Percentiles rank a stretch among this genome's conserved stretches.
Evolutionary conservation across 163 green algal species (phyloP).

Genomic region (Volvox carteri): DNA sequence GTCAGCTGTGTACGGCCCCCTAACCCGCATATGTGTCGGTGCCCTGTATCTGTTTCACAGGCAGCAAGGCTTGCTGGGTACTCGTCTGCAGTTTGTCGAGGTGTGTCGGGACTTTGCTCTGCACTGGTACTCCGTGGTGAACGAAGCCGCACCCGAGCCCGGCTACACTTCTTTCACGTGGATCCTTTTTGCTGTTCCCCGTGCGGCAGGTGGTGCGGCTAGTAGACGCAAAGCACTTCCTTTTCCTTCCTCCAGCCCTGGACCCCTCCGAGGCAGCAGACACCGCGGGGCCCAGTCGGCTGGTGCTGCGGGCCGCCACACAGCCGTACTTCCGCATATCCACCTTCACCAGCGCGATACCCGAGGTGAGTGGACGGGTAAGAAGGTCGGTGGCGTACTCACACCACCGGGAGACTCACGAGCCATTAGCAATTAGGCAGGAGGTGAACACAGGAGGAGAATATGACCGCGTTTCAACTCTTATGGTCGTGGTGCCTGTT

Average conservation of each 20-base stretch:
- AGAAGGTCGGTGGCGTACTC: no score
- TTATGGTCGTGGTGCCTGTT: no score
- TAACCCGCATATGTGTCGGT: no score
- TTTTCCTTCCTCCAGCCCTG: constrained; percentile 24
- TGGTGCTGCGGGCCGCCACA: constrained; percentile 9
- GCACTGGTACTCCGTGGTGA: no score
- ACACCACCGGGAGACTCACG: no score
- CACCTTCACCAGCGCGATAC: constrained; percentile 41
- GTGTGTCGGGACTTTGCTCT: no score
- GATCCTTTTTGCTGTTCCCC: background rate
- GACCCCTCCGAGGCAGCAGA: constrained; percentile 13
- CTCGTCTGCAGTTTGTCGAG: constrained; percentile 39
- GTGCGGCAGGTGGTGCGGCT: constrained; percentile 44
- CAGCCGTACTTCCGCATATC: constrained; percentile 48
- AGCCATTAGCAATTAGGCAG: no score
- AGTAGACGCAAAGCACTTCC: background rate
- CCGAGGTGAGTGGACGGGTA: constrained; percentile 23
- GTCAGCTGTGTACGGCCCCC: no score
- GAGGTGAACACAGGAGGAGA: no score
- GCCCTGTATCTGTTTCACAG: background rate
- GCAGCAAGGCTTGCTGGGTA: constrained; percentile 23
- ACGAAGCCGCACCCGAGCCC: no score
- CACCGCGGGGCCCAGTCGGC: background rate
- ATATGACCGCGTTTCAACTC: no score
- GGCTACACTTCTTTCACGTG: no score